Evolutionary conservation across 495 filamentous ascomycete species (phyloP).

Genomic region (Lepidopterella palustris): DNA sequence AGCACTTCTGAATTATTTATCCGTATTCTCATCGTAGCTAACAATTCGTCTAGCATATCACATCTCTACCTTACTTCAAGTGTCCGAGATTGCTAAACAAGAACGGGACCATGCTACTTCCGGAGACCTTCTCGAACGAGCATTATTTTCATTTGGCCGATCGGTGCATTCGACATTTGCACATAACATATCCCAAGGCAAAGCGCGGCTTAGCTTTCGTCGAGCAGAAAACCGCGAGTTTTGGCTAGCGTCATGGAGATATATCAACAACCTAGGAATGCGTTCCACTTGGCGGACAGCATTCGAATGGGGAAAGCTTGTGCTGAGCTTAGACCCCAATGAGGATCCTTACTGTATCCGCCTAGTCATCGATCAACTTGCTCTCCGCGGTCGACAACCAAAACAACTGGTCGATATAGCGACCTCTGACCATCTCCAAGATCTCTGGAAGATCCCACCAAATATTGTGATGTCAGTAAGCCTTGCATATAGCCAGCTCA

Average conservation of each 20-base stretch:
- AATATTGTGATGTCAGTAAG: conserved; percentile 21
- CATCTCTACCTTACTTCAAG: conserved; percentile 85
- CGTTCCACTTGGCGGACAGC: conserved; percentile 92
- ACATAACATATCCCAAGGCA: conserved; percentile 66
- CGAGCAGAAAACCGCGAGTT: conserved; percentile 85
- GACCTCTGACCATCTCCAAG: conserved; percentile 50
- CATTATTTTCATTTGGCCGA: conserved; percentile 87
- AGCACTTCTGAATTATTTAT: neutral
- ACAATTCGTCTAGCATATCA: conserved; percentile 56
- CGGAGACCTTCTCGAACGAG: conserved; percentile 82
- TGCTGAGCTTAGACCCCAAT: conserved; percentile 65
- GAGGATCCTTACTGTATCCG: conserved; percentile 76
- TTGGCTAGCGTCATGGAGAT: conserved; percentile 83
- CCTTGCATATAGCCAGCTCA: conserved; percentile 63
- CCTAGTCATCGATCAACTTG: conserved; percentile 73
- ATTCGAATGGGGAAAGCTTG: conserved; percentile 84
- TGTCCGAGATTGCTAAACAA: conserved; percentile 84
- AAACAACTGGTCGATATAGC: conserved; percentile 68
- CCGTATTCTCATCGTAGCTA: neutral
- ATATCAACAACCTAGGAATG: conserved; percentile 72
- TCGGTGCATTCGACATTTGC: conserved; percentile 74
- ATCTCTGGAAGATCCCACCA: conserved; percentile 34
- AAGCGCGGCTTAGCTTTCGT: conserved; percentile 69
- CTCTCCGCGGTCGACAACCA: conserved; percentile 70
- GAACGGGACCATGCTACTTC: conserved; percentile 78